Percentiles rank a stretch among this genome's conserved stretches.
Conservation (phyloP, 2,329 filamentous ascomycete genomes). For the Phialocephala subalpina region DNA sequence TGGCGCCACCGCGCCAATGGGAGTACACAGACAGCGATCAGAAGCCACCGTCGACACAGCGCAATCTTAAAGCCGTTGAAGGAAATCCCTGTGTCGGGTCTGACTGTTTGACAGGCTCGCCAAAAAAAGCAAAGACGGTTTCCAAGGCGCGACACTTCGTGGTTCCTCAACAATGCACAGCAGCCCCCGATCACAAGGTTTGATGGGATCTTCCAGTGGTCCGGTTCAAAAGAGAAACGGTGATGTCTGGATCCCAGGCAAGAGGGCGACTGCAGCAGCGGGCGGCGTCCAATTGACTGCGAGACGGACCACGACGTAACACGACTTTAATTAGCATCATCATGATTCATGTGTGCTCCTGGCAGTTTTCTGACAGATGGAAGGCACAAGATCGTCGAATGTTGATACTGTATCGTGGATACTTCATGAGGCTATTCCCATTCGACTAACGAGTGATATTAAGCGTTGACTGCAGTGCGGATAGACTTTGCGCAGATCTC, state of each 20-base stretch:
- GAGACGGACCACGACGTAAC: not conserved
- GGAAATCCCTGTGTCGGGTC: slow-evolving; percentile 10
- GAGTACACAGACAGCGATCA: not conserved
- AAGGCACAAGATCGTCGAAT: too few species aligned
- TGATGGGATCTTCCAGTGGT: slow-evolving; percentile 7
- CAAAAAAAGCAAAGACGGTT: slow-evolving; percentile 11
- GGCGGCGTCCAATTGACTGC: not conserved
- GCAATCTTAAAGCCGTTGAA: slow-evolving; percentile 23
- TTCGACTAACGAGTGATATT: not conserved
- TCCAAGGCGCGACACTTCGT: slow-evolving; percentile 1
- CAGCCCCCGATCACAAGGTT: not conserved
- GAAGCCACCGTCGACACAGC: slow-evolving; percentile 6
- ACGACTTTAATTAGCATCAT: not conserved
- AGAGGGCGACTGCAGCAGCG: not conserved
- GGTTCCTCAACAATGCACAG: slow-evolving; percentile 9
- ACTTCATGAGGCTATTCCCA: not conserved
- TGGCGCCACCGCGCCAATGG: not conserved
- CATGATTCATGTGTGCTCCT: not conserved
- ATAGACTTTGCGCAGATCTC: not conserved
- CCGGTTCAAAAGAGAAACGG: not conserved
- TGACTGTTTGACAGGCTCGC: slow-evolving; percentile 3
- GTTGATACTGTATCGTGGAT: not conserved
- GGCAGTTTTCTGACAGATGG: too few species aligned
- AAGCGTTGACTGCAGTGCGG: not conserved
- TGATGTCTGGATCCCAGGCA: not conserved